Evolutionary conservation across 2,329 filamentous ascomycete genomes (phyloP), one percentile per base, ranked within the genome.

Genomic region (Celoporthe dispersa): DNA sequence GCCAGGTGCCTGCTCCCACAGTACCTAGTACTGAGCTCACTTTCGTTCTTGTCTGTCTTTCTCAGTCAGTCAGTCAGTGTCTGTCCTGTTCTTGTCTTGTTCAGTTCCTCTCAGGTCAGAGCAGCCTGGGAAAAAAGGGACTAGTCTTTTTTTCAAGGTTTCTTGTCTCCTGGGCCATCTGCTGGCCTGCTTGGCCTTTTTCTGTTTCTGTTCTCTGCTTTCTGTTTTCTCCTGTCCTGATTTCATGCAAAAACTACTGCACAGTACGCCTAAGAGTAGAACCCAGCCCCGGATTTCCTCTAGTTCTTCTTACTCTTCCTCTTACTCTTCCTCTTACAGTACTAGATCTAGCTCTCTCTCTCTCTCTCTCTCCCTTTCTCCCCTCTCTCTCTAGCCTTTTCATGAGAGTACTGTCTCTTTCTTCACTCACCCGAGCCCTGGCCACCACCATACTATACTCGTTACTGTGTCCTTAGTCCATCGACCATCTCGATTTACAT

Each of bases 211-310:
- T n/a, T 48, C 16, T 33, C 55, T 59, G 55, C 22, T 35, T 37
- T 59, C 28, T 35, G 59, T 37, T 44, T 28, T n/a, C 41, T 19
- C 39, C 59, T 41, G 22, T 14, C 60, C 35, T 44, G 25, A 11
- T 28, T 63, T 44, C 60, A 63, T 37, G 60, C 60, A n/a, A 62
- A 62, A 35, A 62, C 60, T 35, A 60, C 57, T 62, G 19, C 22
- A 25, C 35, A 25, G 60, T 44, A 41, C 39, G 60, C 60, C 35
- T 63, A 41, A 41, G 33, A 63, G 60, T 44, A 28, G 39, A 28
- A 41, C 60, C 60, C 35, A 61, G 33, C 59, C 60, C 60, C 60
- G 60, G 60, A 63, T 41, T 63, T 63, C 39, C 60, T 63, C 60
- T 63, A 63, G 60, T 63, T 41, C 60, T 41, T 63, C 39, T 63